Evolutionary conservation across 768 basidiomycete genomes (phyloP).

Genomic region (Cystobasidium tubakii): DNA sequence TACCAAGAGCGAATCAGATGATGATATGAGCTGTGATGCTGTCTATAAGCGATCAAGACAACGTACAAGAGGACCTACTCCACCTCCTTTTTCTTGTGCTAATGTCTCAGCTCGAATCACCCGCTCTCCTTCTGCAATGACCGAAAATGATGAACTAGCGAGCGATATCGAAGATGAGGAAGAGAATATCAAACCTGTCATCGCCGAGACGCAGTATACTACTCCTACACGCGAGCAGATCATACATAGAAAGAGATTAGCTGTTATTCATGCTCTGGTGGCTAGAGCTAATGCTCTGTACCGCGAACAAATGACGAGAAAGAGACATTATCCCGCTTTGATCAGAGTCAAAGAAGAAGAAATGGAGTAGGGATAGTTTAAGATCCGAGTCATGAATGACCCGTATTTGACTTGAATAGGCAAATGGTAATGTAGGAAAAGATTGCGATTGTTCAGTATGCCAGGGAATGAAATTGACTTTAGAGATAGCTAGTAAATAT

Average conservation of each 20-base stretch:
- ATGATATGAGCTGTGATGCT: conserved; percentile 21
- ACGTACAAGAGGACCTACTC: conserved; percentile 23
- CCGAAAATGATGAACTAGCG: not conserved
- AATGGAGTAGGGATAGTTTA: conserved; percentile 2
- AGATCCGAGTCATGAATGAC: not conserved
- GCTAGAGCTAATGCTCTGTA: conserved; percentile 26
- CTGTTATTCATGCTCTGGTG: conserved; percentile 30
- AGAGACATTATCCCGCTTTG: conserved; percentile 15
- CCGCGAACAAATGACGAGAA: conserved; percentile 15
- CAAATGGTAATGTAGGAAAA: too few relatives aligned
- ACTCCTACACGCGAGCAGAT: not conserved
- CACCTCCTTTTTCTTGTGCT: not conserved
- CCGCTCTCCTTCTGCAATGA: conserved; percentile 9
- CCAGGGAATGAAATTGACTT: too few relatives aligned
- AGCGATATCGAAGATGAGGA: not conserved
- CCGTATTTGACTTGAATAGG: not conserved
- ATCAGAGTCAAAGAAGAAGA: conserved; percentile 31
- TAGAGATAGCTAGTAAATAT: too few relatives aligned
- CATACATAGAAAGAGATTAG: not conserved
- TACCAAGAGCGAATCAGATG: conserved; percentile 31
- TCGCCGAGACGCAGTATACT: not conserved
- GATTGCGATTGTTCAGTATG: too few relatives aligned
- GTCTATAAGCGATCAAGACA: conserved; percentile 27
- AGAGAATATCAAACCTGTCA: not conserved
- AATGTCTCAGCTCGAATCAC: not conserved